Evolutionary conservation across 2,329 filamentous ascomycete species (phyloP).

Genomic region (Penicillium sp.): DNA sequence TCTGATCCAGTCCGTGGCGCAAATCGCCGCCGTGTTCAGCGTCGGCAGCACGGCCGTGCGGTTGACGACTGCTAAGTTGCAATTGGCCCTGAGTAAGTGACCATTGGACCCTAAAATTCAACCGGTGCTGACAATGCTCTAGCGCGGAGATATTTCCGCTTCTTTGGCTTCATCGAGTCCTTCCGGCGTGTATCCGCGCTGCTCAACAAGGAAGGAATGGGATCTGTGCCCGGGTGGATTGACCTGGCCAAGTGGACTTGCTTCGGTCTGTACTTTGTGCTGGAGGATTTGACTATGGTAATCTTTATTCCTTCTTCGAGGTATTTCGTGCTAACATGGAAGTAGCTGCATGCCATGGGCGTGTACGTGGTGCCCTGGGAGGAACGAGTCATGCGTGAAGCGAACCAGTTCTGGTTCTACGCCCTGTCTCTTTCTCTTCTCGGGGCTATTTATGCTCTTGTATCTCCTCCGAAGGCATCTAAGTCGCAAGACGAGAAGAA

Average conservation of each 20-base stretch:
- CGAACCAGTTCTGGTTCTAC: conserved; percentile 69
- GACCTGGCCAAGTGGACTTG: conserved; percentile 59
- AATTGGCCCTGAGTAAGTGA: conserved; percentile 44
- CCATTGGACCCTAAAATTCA: not conserved
- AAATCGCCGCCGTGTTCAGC: conserved; percentile 31
- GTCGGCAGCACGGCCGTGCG: conserved; percentile 30
- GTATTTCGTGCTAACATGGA: conserved; percentile 1
- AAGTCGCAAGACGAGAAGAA: conserved; percentile 16
- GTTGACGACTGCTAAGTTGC: conserved; percentile 39
- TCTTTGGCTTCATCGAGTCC: conserved; percentile 66
- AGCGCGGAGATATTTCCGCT: conserved; percentile 63
- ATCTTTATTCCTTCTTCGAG: conserved; percentile 33
- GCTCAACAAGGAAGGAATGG: conserved; percentile 29
- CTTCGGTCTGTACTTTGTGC: conserved; percentile 64
- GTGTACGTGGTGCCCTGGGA: conserved; percentile 46
- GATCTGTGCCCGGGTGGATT: conserved; percentile 37
- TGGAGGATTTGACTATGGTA: conserved; percentile 64
- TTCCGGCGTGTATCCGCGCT: conserved; percentile 54
- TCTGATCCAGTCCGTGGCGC: conserved; percentile 37
- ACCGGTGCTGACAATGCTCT: conserved; percentile 6
- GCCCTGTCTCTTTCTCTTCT: conserved; percentile 55
- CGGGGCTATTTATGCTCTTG: conserved; percentile 24
- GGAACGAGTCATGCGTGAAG: conserved; percentile 54
- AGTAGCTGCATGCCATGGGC: conserved; percentile 52
- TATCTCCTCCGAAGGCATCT: conserved; percentile 22